Percentiles rank a stretch among this genome's conserved stretches.
These are phyloP conservation scores for Populus hybrid DNA, from an alignment of 441 rosid genomes.

Conservation along the genomic window DNA sequence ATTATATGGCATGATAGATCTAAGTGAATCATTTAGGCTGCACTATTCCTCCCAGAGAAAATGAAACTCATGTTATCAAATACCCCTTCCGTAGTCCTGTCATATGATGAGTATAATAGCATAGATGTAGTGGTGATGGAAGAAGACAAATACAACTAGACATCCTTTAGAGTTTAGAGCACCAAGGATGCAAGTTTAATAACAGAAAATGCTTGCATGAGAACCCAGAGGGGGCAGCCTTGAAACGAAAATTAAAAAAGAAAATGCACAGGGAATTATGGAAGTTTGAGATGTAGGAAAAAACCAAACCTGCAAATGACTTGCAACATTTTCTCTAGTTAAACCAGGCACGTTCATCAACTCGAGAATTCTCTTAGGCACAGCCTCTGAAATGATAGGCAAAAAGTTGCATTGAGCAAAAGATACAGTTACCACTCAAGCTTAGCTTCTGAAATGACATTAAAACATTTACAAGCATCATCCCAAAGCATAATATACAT, in stretches of 20 bases:
- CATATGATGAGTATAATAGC: background rate
- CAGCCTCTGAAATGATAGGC: conserved; percentile 62
- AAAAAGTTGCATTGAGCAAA: conserved; percentile 20
- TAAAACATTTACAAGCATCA: conserved; percentile 1
- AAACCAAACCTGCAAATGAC: conserved; percentile 77
- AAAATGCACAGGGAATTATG: background rate
- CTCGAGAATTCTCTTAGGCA: conserved; percentile 82
- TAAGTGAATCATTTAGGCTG: background rate
- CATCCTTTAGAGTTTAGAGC: background rate
- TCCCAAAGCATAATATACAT: background rate
- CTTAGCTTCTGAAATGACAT: conserved; percentile 6
- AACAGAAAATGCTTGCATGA: background rate
- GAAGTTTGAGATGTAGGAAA: background rate
- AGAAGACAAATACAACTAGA: background rate
- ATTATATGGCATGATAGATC: background rate
- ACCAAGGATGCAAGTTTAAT: background rate
- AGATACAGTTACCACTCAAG: conserved; percentile 4
- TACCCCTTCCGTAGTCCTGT: background rate
- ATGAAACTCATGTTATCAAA: background rate
- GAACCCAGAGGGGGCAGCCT: background rate
- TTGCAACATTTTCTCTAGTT: conserved; percentile 84
- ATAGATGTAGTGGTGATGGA: background rate
- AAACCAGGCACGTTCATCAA: conserved; percentile 79
- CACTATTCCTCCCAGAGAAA: background rate
- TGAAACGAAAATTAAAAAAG: background rate